phyloP scores from a whole-genome alignment of 2,329 filamentous ascomycete genomes.

The Ophiocordyceps camponoti-floridani region DNA sequence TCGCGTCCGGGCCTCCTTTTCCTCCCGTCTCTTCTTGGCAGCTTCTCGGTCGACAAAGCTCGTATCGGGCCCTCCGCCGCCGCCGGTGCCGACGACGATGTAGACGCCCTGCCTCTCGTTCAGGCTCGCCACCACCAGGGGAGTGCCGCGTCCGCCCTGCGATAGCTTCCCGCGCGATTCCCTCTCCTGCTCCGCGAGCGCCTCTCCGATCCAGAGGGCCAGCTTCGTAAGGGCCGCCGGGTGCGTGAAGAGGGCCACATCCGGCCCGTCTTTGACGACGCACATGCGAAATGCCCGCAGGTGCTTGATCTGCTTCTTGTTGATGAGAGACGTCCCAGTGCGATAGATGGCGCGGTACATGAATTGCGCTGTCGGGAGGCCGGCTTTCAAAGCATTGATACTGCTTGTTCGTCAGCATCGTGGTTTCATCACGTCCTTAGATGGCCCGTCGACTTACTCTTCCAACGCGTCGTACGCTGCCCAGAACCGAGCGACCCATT shows the following conservation, averaged over 20 bases:
- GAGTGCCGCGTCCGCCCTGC: conserved; percentile 55
- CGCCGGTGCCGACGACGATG: conserved; percentile 81
- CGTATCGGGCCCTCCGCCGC: conserved; percentile 60
- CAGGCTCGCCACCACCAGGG: conserved; percentile 76
- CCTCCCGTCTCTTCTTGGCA: conserved; percentile 43
- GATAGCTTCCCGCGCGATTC: conserved; percentile 52
- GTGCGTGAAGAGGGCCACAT: conserved; percentile 81
- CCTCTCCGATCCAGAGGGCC: conserved; percentile 85
- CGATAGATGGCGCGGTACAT: conserved; percentile 85
- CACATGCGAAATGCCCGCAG: conserved; percentile 87
- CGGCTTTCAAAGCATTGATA: conserved; percentile 57
- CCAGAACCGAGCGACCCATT: conserved; percentile 53
- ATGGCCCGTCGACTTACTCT: conserved; percentile 28
- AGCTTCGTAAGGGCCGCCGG: conserved; percentile 86
- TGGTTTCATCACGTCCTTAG: background rate
- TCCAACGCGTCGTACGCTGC: conserved; percentile 55
- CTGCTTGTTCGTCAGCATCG: conserved; percentile 19
- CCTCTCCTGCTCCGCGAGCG: conserved; percentile 74
- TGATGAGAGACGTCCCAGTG: conserved; percentile 77
- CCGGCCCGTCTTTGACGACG: conserved; percentile 86
- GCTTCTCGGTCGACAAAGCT: conserved; percentile 50
- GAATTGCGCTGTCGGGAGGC: conserved; percentile 70
- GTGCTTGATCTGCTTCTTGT: conserved; percentile 87
- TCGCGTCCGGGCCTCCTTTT: conserved; percentile 44
- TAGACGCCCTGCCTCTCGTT: conserved; percentile 81